Evolutionary conservation across 2,329 filamentous ascomycete species (phyloP), one percentile per base, ranked within the genome.

Genomic region (Polychaeton citri): DNA sequence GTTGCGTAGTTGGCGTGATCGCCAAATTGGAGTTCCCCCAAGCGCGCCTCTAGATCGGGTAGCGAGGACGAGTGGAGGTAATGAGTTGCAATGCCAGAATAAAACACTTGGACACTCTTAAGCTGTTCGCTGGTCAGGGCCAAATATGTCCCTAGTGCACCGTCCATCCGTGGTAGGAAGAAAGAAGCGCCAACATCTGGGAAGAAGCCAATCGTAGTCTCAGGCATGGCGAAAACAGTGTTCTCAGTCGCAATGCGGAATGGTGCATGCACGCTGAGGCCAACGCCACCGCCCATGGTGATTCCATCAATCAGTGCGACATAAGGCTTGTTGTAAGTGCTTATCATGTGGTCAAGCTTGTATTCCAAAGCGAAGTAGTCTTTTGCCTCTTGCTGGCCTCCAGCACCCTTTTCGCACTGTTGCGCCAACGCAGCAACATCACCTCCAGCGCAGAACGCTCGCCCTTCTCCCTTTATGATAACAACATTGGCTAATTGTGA

Each of bases 181-280:
- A 96, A 98, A 8, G 84, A 92, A 20, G 81, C 92, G 42, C 90
- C 90, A 33, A 98, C 90, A 53, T 98, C 92, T 5, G 92, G 90
- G 70, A 98, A 98, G 69, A 96, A 95, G 26, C 90, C 90, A 54
- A 98, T 98, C 6, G 77, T 93, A 3, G 90, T 98, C 65, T 98
- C 90, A 19, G 90, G 90, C 90, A 98, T 98, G 48, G 92, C 87
- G 53, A 98, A 96, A 33, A 93, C 64, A 5, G 90, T 98, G 55
- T 80, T 81, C 63, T 98, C 90, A 2, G 90, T 98, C 24, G 90
- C 90, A 55, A 98, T 93, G 41, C 90, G 74, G 71, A 98, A 88
- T 3, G 90, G 92, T 2, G 90, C 88, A 61, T 98, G 92, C 35
- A 94, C 74, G 59, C 83, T 92, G 38, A 98, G 72, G 5, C 90